phyloP scores from a whole-genome alignment of 1,139 yeast genomes.

The Entelexis paramagnoliae region DNA sequence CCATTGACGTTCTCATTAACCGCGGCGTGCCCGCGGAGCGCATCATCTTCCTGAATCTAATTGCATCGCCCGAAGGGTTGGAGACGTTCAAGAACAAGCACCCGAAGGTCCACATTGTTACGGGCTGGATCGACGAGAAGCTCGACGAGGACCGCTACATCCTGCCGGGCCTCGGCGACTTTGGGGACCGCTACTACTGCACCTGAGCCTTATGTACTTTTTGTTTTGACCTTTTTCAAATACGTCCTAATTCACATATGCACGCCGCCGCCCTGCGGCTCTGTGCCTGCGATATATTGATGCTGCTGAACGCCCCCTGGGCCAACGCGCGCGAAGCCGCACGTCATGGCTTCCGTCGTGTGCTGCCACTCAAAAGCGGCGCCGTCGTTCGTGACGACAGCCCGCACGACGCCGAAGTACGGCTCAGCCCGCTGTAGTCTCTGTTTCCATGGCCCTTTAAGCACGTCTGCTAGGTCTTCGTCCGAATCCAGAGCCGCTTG shows the following conservation, averaged over 20 bases:
- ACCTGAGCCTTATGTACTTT: slow-evolving; percentile 36
- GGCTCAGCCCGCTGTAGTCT: slow-evolving; percentile 2
- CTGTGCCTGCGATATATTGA: slow-evolving; percentile 2
- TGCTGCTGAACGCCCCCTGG: neutral
- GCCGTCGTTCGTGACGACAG: neutral
- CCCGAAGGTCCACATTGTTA: slow-evolving; percentile 78
- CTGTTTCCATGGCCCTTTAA: neutral
- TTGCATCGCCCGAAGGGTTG: slow-evolving; percentile 93
- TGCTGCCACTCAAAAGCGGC: slow-evolving; percentile 17
- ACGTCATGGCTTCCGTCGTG: slow-evolving; percentile 13
- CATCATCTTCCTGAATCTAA: slow-evolving; percentile 76
- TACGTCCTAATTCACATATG: neutral
- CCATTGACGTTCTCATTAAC: slow-evolving; percentile 75
- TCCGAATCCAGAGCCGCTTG: neutral
- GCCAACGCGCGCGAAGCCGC: slow-evolving; percentile 8
- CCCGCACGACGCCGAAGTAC: slow-evolving; percentile 8
- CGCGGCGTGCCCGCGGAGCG: slow-evolving; percentile 83
- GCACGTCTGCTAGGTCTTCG: neutral
- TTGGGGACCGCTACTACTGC: slow-evolving; percentile 95
- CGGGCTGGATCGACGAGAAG: slow-evolving; percentile 84
- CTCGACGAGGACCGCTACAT: slow-evolving; percentile 77
- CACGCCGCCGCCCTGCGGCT: slow-evolving; percentile 12
- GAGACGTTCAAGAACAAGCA: slow-evolving; percentile 61
- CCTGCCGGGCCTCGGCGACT: slow-evolving; percentile 93
- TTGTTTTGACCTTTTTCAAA: too few species aligned